Percentiles rank a stretch among this genome's conserved stretches.
Evolutionary conservation across 257 asterid genomes (phyloP).

Genomic region (Prunella vulgaris): DNA sequence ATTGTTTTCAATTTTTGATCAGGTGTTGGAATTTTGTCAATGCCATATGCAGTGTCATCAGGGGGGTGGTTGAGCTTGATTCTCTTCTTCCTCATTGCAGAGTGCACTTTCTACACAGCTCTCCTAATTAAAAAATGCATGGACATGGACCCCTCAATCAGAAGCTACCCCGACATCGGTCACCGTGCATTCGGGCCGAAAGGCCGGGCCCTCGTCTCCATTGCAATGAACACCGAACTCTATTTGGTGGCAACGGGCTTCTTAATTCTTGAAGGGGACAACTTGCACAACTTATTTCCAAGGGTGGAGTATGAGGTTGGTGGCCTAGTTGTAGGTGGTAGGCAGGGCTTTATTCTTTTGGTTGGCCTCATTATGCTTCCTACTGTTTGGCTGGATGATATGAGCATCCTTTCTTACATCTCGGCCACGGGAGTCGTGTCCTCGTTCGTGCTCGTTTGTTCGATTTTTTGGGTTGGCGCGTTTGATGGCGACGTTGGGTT

Average conservation of each 20-base stretch:
- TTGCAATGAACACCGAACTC: slow-evolving; percentile 64
- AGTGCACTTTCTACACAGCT: slow-evolving; percentile 58
- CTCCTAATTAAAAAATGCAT: slow-evolving; percentile 70
- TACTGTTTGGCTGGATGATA: slow-evolving; percentile 58
- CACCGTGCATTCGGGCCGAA: slow-evolving; percentile 59
- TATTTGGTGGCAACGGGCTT: slow-evolving; percentile 87
- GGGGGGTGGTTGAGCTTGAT: slow-evolving; percentile 87
- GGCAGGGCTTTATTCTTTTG: slow-evolving; percentile 42
- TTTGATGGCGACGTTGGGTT: slow-evolving; percentile 65
- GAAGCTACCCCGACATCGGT: slow-evolving; percentile 78
- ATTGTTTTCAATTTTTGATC: not conserved
- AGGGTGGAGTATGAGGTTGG: slow-evolving; percentile 24
- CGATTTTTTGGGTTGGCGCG: slow-evolving; percentile 60
- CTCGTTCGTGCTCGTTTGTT: slow-evolving; percentile 56
- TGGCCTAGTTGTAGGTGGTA: slow-evolving; percentile 46
- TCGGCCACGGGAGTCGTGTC: slow-evolving; percentile 83
- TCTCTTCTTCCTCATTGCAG: slow-evolving; percentile 57
- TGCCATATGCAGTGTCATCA: slow-evolving; percentile 72
- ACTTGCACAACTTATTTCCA: slow-evolving; percentile 49
- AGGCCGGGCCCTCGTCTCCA: slow-evolving; percentile 55
- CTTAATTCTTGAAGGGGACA: slow-evolving; percentile 85
- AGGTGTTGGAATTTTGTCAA: slow-evolving; percentile 88
- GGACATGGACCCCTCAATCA: slow-evolving; percentile 62
- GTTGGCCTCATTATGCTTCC: slow-evolving; percentile 65
- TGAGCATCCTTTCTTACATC: slow-evolving; percentile 71